Percentiles rank a stretch among this genome's conserved stretches.
phyloP scores from a whole-genome alignment of 2,329 filamentous ascomycete genomes.

The Aspergillus fumigatus region DNA sequence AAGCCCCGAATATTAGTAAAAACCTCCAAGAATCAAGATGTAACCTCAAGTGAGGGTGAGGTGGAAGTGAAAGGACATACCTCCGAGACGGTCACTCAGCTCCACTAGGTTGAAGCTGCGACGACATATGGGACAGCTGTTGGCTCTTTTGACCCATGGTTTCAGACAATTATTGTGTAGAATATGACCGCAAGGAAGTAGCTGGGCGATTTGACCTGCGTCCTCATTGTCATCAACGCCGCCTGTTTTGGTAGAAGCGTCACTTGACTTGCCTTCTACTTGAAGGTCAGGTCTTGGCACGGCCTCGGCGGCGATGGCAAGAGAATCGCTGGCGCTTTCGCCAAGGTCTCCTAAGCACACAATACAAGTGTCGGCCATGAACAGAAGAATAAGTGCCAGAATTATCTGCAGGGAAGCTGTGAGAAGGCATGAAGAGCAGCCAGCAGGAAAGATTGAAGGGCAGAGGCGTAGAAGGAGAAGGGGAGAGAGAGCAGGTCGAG shows the following conservation, averaged over 20 bases:
- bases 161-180: constrained; percentile 89
- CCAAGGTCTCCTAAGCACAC: constrained; percentile 68
- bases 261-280: constrained; percentile 23
- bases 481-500: constrained; percentile 22
- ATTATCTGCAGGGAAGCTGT: constrained; percentile 24
- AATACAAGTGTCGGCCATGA: constrained; percentile 66
- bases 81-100: constrained; percentile 73
- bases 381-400: constrained; percentile 26
- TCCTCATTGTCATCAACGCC: constrained; percentile 36
- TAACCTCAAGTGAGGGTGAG: constrained; percentile 8
- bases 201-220: constrained; percentile 53
- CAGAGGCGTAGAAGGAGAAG: constrained; percentile 17
- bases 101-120: constrained; percentile 86
- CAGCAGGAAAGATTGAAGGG: constrained; percentile 16
- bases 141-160: constrained; percentile 93
- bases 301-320: constrained; percentile 39
- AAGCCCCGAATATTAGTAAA: constrained; percentile 1
- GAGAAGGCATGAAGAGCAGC: constrained; percentile 38
- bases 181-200: constrained; percentile 79
- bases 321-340: constrained; percentile 51
- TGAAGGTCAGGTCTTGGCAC: constrained; percentile 40
- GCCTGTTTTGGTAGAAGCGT: constrained; percentile 24
- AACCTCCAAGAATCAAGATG: constrained; percentile 5
- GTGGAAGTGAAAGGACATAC: constrained; percentile 49
- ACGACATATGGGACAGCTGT: constrained; percentile 96